Base-by-base conservation (phyloP, 208 protist genomes). In the Trichomonas gallinae region DNA sequence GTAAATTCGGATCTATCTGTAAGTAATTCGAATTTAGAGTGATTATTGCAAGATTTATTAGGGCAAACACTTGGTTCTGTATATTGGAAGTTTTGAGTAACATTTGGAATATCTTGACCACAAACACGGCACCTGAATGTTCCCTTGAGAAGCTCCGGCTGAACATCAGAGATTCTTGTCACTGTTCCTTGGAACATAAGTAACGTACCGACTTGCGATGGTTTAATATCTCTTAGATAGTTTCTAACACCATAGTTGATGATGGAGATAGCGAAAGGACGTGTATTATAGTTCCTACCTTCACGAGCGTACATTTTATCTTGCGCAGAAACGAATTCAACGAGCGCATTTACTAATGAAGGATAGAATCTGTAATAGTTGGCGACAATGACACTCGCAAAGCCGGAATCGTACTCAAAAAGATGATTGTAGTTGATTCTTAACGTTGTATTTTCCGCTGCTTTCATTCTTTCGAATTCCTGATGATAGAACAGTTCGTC, bases 61-160 rank as follows among this genome's bases (percentile, higher is more conserved):
- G 63, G 4, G 87, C 96, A 98, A 40, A 49, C 82, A 4, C 38
- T 46, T 42, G 96, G 82, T 96, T 98, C 99, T 10, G 99, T 99
- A 98, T 99, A 99, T 97, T 99, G 98, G 97, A 99, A 99, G 97
- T 99, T 98, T 98, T 99, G 99, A 82, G 97, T 97, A 0, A 99
- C 31, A 98, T 97, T 23, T 97, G 34, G 38, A 98, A 98, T 97
- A n/a, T 91, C 96, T 26, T 46, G 63, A 9, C 98, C 97, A 97
- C 99, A 99, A 97, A 99, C 98, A 91, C 97, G 97, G 98, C 99
- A 99, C 72, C 97, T 97, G 97, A 99, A 99, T 10, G 98, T 98
- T 40, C 98, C 99, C 17, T 98, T 97, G 21, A 99, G 96, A 9
- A 99, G 98, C 97, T 99, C 99, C 10, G 99, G 99, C 17, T 99